A percentile compares a stretch with the other conserved stretches of the same genome.
Evolutionary conservation across 805 yeast genomes (phyloP).

Genomic region (Starmerella lactis-condensi): DNA sequence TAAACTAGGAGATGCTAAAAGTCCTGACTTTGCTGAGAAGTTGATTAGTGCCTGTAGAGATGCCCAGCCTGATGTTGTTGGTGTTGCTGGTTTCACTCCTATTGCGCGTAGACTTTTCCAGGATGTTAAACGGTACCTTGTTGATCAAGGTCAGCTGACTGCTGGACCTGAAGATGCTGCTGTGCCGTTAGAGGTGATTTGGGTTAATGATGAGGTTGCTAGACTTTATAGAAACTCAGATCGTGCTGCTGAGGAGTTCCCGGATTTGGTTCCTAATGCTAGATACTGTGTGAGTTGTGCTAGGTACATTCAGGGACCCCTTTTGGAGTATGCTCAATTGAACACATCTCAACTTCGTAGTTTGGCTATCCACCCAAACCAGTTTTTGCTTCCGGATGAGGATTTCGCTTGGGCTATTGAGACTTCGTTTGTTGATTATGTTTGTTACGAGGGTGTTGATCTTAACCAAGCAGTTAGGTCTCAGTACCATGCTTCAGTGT

Average conservation of each 20-base stretch:
- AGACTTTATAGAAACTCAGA: constrained; percentile 65
- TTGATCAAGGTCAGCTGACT: constrained; percentile 31
- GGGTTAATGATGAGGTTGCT: constrained; percentile 89
- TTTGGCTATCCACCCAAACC: constrained; percentile 48
- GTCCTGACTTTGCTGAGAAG: constrained; percentile 43
- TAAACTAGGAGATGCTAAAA: constrained; percentile 60
- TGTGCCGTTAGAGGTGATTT: constrained; percentile 41
- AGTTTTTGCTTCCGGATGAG: constrained; percentile 48
- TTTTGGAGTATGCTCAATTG: constrained; percentile 69
- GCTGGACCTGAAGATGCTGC: constrained; percentile 20
- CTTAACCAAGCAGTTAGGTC: constrained; percentile 76
- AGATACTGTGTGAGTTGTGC: constrained; percentile 80
- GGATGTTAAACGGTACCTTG: constrained; percentile 34
- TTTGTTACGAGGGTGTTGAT: constrained; percentile 82
- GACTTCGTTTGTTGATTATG: constrained; percentile 71
- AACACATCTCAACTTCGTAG: constrained; percentile 47
- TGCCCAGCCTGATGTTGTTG: constrained; percentile 75
- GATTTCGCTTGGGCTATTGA: constrained; percentile 47
- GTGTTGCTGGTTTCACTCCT: constrained; percentile 74
- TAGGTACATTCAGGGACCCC: constrained; percentile 82
- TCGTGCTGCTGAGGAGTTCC: constrained; percentile 57
- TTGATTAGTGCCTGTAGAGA: constrained; percentile 42
- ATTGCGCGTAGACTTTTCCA: constrained; percentile 44
- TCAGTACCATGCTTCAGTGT: constrained; percentile 44
- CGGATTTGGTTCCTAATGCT: constrained; percentile 63